These are phyloP conservation scores for Alternaria viburni DNA, from an alignment of 2,329 filamentous ascomycete species.

Conservation along the genomic window DNA sequence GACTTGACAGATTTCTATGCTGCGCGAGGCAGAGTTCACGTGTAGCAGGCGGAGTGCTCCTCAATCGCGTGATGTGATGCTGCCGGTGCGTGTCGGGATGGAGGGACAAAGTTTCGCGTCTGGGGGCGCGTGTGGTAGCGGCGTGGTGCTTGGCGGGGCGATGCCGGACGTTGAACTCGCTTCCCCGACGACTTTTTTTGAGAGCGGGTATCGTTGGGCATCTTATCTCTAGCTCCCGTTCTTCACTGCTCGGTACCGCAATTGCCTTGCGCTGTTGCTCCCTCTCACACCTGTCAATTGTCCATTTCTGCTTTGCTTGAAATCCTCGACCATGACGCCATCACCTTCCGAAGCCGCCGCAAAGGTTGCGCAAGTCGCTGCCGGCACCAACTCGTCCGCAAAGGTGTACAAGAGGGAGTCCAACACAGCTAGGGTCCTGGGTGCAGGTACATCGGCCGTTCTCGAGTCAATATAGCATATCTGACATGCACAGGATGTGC, in stretches of 20 bases:
- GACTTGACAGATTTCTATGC: not conserved
- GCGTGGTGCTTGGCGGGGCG: slow-evolving; percentile 10
- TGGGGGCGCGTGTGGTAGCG: not conserved
- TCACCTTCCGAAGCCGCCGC: slow-evolving; percentile 37
- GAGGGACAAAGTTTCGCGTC: not conserved
- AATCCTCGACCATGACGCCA: slow-evolving; percentile 32
- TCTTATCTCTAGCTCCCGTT: slow-evolving; percentile 14
- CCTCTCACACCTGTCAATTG: slow-evolving; percentile 2
- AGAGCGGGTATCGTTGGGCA: slow-evolving; percentile 1
- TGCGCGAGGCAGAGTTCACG: not conserved
- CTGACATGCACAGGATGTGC: slow-evolving; percentile 71
- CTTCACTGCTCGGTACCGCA: slow-evolving; percentile 9
- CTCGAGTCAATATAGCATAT: not conserved
- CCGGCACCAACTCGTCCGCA: slow-evolving; percentile 51
- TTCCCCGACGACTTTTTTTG: slow-evolving; percentile 18
- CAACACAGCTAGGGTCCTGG: slow-evolving; percentile 82
- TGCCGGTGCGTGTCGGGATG: not conserved
- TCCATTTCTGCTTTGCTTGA: not conserved
- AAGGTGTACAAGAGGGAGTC: slow-evolving; percentile 83
- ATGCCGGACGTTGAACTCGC: slow-evolving; percentile 11
- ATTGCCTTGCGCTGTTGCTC: slow-evolving; percentile 18
- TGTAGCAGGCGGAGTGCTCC: not conserved
- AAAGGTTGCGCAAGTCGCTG: slow-evolving; percentile 37
- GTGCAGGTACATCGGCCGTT: slow-evolving; percentile 73
- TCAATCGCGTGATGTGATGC: not conserved